phyloP scores from a whole-genome alignment of 176 grass and related monocot species.

The bread wheat (Triticum aestivum) region IWGSC_CS_RefSeq_v2.1 NC_057811.1:7432415-7432914 shows the following conservation, averaged over 20 bases:
- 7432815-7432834: slow-evolving; percentile 82
- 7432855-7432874: slow-evolving; percentile 6
- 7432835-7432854: slow-evolving; percentile 66
- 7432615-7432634: slow-evolving; percentile 16
- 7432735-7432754: background rate
- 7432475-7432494: slow-evolving; percentile 94
- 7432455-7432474: slow-evolving; percentile 97
- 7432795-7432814: slow-evolving; percentile 98
- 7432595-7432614: background rate
- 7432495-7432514: slow-evolving; percentile 57
- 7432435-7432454: slow-evolving; percentile 96
- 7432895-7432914: background rate
- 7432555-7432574: background rate
- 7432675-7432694: background rate
- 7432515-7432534: background rate
- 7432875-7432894: slow-evolving; percentile 18
- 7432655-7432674: slow-evolving; percentile 4
- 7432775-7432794: slow-evolving; percentile 75
- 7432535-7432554: slow-evolving; percentile 15
- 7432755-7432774: slow-evolving; percentile 21
- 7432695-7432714: background rate
- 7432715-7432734: slow-evolving; percentile 4
- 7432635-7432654: background rate
- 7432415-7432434: slow-evolving; percentile 83
- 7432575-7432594: background rate